Evolutionary conservation across 1,284 basidiomycete genomes (phyloP).

Genomic region (Ustilago cynodontis): DNA sequence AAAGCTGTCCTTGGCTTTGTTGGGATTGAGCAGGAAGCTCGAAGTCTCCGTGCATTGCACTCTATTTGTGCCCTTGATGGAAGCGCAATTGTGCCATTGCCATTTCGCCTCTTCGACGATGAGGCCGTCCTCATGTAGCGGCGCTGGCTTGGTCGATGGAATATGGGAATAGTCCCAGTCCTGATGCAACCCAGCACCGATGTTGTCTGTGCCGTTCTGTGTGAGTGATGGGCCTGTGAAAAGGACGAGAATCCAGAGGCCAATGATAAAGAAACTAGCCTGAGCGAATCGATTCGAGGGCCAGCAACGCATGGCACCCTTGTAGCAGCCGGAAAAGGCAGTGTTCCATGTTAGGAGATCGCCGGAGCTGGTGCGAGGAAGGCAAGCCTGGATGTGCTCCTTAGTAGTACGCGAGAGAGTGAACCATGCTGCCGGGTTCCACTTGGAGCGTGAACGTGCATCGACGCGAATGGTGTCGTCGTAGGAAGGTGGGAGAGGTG

Average conservation of each 20-base stretch:
- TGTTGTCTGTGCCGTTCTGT: constrained; percentile 10
- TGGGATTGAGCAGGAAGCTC: constrained; percentile 46
- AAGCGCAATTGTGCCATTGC: constrained; percentile 50
- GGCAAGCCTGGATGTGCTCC: constrained; percentile 53
- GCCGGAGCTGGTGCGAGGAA: constrained; percentile 40
- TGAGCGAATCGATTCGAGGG: constrained; percentile 58
- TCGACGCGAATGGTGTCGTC: constrained; percentile 49
- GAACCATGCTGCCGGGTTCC: constrained; percentile 48
- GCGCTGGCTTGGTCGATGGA: constrained; percentile 41
- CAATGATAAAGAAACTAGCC: constrained; percentile 57
- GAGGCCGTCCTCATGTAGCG: constrained; percentile 58
- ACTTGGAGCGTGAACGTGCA: constrained; percentile 22
- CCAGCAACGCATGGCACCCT: constrained; percentile 48
- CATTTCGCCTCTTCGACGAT: constrained; percentile 50
- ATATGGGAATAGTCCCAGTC: constrained; percentile 50
- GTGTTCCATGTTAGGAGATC: constrained; percentile 40
- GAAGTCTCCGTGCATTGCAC: constrained; percentile 44
- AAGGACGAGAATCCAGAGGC: constrained; percentile 60
- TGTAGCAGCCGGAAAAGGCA: constrained; percentile 34
- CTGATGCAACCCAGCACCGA: constrained; percentile 35
- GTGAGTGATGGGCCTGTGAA: constrained; percentile 46
- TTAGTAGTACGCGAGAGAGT: constrained; percentile 46
- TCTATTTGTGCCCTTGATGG: constrained; percentile 39
- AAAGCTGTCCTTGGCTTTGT: constrained; percentile 49
- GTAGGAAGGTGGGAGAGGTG: constrained; percentile 59